Evolutionary conservation across 129 eudicot genomes (phyloP), one percentile per base, ranked within the genome.

Genomic region (Lactuca sativa): DNA sequence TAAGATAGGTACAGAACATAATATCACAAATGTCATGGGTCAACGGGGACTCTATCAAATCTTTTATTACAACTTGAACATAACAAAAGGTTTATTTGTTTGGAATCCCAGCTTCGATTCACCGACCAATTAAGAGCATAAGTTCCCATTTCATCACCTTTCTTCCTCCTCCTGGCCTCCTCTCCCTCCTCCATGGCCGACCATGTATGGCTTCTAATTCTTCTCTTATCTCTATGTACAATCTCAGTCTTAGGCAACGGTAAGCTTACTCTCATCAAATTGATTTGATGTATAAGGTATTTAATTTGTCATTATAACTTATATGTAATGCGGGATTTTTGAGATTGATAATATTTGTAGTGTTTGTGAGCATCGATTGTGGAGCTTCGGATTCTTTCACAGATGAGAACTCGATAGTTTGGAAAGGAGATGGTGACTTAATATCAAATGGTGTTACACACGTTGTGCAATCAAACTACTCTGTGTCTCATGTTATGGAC

Each of bases 351-450:
- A 15, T 58, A 10, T 68, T 32, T 78, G 59, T 70, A 88, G 88
- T 82, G 56, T 72, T 56, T 48, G 71, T 60, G 32, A 82, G 81
- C 83, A 80, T 84, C 47, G 82, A 85, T 62, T 88, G 95, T 52
- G 95, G 95, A 44, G 75, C 82, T 5, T 58, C 81, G 4, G 66
- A 62, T 32, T 30, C 59, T 4, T 85, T 69, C 70, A 80, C 77
- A 0, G 95, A 88, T 52, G 76, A 69, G 41, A 82, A 77, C 68
- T 6, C 55, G 14, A 77, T 82, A 0, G 57, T 17, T 9, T 88
- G 95, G 95, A 74, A 49, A 30, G 90, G 88, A 36, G 95, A 88
- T 16, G 43, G 3, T 16, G 69, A 56, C 64, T 69, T 66, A 59
- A 65, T 77, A 49, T 48, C 57, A 5, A 84, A 58, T 70, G 95